Evolutionary conservation across 2,329 filamentous ascomycete species (phyloP).

Genomic region (Exserohilum rostratum): DNA sequence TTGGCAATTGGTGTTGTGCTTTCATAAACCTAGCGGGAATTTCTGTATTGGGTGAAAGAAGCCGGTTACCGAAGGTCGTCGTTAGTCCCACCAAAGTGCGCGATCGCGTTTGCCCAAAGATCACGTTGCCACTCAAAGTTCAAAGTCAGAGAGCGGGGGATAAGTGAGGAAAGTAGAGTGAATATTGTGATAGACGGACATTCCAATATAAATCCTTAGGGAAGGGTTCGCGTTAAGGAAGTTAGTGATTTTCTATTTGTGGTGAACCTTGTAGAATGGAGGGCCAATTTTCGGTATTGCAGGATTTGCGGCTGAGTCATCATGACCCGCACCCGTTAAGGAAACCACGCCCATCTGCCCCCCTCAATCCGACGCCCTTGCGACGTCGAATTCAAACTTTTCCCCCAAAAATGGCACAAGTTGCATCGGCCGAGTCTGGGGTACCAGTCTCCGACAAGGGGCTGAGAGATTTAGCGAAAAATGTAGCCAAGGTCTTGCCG

Average conservation of each 20-base stretch:
- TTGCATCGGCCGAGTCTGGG: not conserved
- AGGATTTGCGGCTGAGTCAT: slow-evolving; percentile 8
- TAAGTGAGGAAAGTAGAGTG: no score
- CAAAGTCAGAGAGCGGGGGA: not conserved
- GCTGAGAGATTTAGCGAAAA: slow-evolving; percentile 37
- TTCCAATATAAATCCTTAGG: no score
- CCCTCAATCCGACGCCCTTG: slow-evolving; percentile 1
- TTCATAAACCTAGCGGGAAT: no score
- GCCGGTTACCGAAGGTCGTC: not conserved
- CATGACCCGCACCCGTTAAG: not conserved
- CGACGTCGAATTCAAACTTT: not conserved
- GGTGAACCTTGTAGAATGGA: not conserved
- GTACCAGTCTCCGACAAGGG: slow-evolving; percentile 34
- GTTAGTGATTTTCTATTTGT: not conserved
- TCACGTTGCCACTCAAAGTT: not conserved
- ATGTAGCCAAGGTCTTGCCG: slow-evolving; percentile 32
- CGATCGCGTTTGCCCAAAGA: not conserved
- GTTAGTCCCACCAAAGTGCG: not conserved
- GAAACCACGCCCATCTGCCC: not conserved
- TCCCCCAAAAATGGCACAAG: slow-evolving; percentile 17
- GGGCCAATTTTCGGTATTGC: slow-evolving; percentile 1
- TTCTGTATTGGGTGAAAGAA: not conserved
- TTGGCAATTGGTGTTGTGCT: no score
- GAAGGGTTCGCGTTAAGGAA: not conserved
- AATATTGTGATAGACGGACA: no score